A percentile compares a stretch with the other conserved stretches of the same genome.
phyloP scores from a whole-genome alignment of 2,329 filamentous ascomycete genomes.

The Trichoderma semiorbis region DNA sequence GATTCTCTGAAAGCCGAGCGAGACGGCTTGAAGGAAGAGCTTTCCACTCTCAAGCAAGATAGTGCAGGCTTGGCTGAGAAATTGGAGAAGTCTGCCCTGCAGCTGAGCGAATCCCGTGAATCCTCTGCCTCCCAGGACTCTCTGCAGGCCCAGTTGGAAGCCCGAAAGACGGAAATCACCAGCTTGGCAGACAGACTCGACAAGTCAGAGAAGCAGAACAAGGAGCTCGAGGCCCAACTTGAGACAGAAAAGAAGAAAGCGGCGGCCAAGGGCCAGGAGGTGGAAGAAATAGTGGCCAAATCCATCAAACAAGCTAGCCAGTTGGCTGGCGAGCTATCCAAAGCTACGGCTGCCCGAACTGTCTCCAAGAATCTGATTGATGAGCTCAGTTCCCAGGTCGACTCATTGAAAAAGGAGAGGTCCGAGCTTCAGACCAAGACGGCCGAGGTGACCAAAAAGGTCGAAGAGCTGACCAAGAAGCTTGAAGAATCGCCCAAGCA shows the following conservation, averaged over 20 bases:
- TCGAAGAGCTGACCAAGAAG: conserved; percentile 33
- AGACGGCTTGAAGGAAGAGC: conserved; percentile 63
- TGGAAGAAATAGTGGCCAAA: conserved; percentile 35
- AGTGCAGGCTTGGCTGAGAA: conserved; percentile 63
- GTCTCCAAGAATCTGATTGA: conserved; percentile 42
- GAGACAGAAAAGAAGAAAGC: conserved; percentile 32
- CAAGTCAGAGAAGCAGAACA: conserved; percentile 42
- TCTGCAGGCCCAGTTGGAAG: conserved; percentile 49
- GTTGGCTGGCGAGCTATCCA: conserved; percentile 41
- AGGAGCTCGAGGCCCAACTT: conserved; percentile 40
- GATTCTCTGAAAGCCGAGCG: conserved; percentile 68
- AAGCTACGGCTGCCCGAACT: conserved; percentile 38
- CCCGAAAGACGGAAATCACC: conserved; percentile 46
- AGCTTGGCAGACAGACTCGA: conserved; percentile 49
- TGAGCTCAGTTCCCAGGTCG: conserved; percentile 37
- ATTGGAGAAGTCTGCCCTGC: conserved; percentile 63
- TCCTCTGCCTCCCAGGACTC: conserved; percentile 39
- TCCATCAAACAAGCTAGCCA: conserved; percentile 35
- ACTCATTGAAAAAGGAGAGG: conserved; percentile 33
- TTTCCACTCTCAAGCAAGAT: conserved; percentile 69
- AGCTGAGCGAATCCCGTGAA: conserved; percentile 52
- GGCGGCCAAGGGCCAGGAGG: conserved; percentile 34
- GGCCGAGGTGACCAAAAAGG: conserved; percentile 34
- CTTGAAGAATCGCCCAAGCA: conserved; percentile 33
- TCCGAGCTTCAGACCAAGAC: conserved; percentile 32